phyloP scores from a whole-genome alignment of 768 basidiomycete genomes.

The Panellus pusillus region DNA sequence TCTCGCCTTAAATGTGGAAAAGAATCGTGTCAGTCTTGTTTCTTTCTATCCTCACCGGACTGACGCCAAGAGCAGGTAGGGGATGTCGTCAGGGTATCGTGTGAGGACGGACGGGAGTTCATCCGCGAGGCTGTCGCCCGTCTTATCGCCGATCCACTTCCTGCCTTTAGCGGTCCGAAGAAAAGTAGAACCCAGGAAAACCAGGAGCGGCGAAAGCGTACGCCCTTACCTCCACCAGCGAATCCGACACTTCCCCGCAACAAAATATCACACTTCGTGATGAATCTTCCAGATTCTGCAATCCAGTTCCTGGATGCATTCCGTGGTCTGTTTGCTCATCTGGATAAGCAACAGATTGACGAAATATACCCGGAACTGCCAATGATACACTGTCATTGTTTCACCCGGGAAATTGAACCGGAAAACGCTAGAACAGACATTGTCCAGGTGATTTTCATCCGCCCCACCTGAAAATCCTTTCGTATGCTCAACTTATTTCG shows the following conservation, averaged over 20 bases:
- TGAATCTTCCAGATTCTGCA: constrained; percentile 96
- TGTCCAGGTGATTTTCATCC: constrained; percentile 56
- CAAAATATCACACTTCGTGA: constrained; percentile 84
- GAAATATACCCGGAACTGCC: constrained; percentile 70
- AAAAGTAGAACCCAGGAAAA: constrained; percentile 46
- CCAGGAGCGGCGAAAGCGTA: constrained; percentile 38
- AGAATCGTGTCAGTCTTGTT: constrained; percentile 52
- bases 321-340: constrained; percentile 60
- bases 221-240: constrained; percentile 12
- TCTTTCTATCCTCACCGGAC: constrained; percentile 2
- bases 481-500: constrained; percentile 19
- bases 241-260: constrained; percentile 40
- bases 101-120: constrained; percentile 86
- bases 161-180: constrained; percentile 50
- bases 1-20: constrained; percentile 64
- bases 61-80: constrained; percentile 52
- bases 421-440: constrained; percentile 77
- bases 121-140: constrained; percentile 60
- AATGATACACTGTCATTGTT: constrained; percentile 94
- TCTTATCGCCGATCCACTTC: constrained; percentile 67
- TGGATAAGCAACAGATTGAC: constrained; percentile 36
- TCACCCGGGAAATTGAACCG: constrained; percentile 79
- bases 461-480: constrained; percentile 3
- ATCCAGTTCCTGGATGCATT: constrained; percentile 89
- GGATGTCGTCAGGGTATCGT: constrained; percentile 66